Percentiles rank a stretch among this genome's conserved stretches.
Conservation (phyloP, 2,329 filamentous ascomycete species). For the Pseudogymnoascus sp. region DNA sequence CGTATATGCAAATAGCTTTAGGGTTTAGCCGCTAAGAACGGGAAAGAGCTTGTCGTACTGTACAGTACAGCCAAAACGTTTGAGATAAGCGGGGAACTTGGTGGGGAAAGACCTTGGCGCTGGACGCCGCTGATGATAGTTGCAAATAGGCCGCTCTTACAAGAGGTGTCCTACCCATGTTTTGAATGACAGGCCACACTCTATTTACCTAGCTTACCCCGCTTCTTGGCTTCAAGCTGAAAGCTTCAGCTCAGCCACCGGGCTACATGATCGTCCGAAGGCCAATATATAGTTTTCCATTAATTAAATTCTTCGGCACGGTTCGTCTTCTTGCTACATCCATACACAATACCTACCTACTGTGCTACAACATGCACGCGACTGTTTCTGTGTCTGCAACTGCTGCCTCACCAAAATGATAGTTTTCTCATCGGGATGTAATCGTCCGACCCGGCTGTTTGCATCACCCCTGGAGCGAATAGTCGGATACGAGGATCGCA, state of each 20-base stretch:
- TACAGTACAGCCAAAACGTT: not conserved
- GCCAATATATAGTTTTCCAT: not conserved
- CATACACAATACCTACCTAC: not conserved
- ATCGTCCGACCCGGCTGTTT: not conserved
- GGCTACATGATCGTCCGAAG: not conserved
- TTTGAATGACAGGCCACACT: not conserved
- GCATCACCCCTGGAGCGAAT: not conserved
- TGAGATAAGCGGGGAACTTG: not conserved
- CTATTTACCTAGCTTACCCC: not conserved
- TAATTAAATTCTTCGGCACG: not conserved
- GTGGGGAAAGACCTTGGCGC: not conserved
- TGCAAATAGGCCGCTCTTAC: not conserved
- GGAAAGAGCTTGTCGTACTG: not conserved
- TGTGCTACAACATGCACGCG: not conserved
- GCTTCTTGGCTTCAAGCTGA: not conserved
- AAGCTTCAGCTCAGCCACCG: not conserved
- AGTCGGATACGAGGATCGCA: not conserved
- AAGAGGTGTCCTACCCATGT: not conserved
- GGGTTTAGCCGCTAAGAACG: not conserved
- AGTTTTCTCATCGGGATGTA: not conserved
- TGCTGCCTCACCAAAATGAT: not conserved
- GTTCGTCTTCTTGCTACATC: not conserved
- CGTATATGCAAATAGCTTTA: not conserved
- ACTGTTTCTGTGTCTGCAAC: not conserved
- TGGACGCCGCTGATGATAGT: not conserved